Base-by-base conservation (phyloP, 148 eudicot species). In the Heliosperma pusillum region DNA sequence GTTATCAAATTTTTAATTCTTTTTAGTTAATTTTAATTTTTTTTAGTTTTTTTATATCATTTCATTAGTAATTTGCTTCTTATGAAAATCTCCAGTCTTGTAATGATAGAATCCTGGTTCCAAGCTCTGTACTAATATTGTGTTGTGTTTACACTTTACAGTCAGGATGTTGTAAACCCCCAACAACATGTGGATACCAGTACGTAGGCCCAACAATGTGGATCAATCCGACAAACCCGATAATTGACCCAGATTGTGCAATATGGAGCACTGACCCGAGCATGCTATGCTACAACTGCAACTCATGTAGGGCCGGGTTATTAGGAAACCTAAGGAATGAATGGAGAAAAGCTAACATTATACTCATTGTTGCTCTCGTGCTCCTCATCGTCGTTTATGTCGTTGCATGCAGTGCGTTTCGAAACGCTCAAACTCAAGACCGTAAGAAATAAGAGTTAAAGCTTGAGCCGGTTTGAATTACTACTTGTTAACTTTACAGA, bases 141-240 rank as follows among this genome's bases (percentile, higher is more conserved):
- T 76, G 65, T 50, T 50, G 55, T 50, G n/a, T n/a, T n/a, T n/a
- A n/a, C n/a, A n/a, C n/a, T n/a, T 67, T 75, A 47, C 84, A 90
- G 96, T 90, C 92, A 30, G 98, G 98, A 75, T 95, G 98, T 30
- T 95, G 98, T 66, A 95, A 95, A 84, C 98, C 98, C 10, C 98
- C 98, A 80, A 85, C 85, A 20, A 74, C 75, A 10, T 95, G 98
- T 61, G 97, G 93, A 20, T 92, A 80, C 81, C 96, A 90, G 66
- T 95, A 86, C 27, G 87, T 91, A 75, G 86, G 80, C 84, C 98
- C 98, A 17, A 90, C 88, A 27, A 85, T 78, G 72, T 95, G 98
- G 98, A 79, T 73, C 9, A 88, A 86, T 74, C 93, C 97, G 12
- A 71, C 69, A 21, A 92, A 89, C 80, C 79, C 86, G 4, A 68